A percentile compares a stretch with the other conserved stretches of the same genome.
These are phyloP conservation scores for Dothidotthia symphoricarpi DNA, from an alignment of 2,329 filamentous ascomycete genomes.

Conservation along the genomic window DNA sequence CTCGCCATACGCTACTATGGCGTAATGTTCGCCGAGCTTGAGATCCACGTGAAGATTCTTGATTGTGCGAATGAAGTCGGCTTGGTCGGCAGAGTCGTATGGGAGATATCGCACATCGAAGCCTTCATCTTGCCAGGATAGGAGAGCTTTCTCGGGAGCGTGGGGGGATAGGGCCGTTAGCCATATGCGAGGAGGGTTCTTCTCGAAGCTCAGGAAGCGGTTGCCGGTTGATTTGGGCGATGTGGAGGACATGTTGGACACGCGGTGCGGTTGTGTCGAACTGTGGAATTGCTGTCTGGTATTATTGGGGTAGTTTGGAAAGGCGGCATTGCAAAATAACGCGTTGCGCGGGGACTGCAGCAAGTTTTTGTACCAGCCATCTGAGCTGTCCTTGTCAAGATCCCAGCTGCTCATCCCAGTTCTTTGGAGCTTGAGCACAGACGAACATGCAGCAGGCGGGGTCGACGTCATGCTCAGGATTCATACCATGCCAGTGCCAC, in stretches of 20 bases:
- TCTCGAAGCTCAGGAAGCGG: constrained; percentile 42
- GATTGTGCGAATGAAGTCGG: constrained; percentile 35
- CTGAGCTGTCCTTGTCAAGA: constrained; percentile 11
- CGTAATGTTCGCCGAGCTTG: constrained; percentile 39
- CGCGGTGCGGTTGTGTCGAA: neutral
- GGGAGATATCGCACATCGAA: constrained; percentile 45
- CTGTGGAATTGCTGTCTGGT: no score
- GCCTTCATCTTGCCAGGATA: constrained; percentile 45
- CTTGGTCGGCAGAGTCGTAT: constrained; percentile 23
- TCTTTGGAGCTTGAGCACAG: constrained; percentile 9
- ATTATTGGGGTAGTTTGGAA: neutral
- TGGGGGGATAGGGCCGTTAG: constrained; percentile 42
- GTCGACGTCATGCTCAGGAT: constrained; percentile 10
- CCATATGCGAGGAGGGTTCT: constrained; percentile 38
- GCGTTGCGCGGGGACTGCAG: constrained; percentile 5
- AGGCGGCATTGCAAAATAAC: neutral
- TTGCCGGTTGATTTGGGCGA: constrained; percentile 24
- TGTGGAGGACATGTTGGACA: constrained; percentile 27
- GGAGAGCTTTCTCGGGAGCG: constrained; percentile 40
- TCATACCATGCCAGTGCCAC: no score
- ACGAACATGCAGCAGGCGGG: constrained; percentile 1
- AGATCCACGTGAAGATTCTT: constrained; percentile 42
- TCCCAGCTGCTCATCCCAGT: constrained; percentile 15
- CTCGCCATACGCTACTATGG: constrained; percentile 42
- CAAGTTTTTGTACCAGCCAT: constrained; percentile 8